These are phyloP conservation scores for Ceratobasidium theobromae DNA, from an alignment of 1,284 basidiomycete species.

Conservation along the genomic window DNA sequence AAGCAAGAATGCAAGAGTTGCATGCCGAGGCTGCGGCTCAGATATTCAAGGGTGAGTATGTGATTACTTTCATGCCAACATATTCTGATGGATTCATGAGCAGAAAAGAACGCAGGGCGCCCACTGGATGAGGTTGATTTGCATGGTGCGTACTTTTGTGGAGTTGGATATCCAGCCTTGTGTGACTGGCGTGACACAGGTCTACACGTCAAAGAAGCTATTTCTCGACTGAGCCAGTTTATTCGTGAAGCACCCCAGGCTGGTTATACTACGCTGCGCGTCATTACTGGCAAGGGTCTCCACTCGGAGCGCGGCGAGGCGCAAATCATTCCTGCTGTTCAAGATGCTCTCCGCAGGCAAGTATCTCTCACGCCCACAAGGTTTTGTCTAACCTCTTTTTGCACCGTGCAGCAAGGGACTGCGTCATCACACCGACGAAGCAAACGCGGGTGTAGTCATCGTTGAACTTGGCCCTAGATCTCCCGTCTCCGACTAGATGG, in stretches of 20 bases:
- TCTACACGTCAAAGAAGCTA: constrained; percentile 89
- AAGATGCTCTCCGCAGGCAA: constrained; percentile 79
- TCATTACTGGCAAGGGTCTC: constrained; percentile 84
- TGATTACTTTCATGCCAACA: neutral
- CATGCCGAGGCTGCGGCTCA: constrained; percentile 85
- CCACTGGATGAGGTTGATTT: constrained; percentile 76
- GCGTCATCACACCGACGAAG: constrained; percentile 73
- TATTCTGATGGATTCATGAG: neutral
- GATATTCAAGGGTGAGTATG: constrained; percentile 73
- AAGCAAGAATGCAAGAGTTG: constrained; percentile 73
- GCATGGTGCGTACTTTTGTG: constrained; percentile 45
- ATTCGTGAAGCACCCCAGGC: constrained; percentile 65
- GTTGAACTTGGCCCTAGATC: constrained; percentile 58
- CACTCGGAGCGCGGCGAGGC: constrained; percentile 79
- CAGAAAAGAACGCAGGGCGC: constrained; percentile 17
- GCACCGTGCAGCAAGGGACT: constrained; percentile 60
- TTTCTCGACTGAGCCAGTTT: constrained; percentile 65
- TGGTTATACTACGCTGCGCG: constrained; percentile 67
- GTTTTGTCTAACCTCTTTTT: neutral
- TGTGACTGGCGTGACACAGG: constrained; percentile 40
- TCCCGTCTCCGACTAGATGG: constrained; percentile 12
- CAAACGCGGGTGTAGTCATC: constrained; percentile 83
- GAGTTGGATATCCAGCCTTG: neutral
- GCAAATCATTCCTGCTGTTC: constrained; percentile 92
- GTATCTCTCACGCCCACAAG: constrained; percentile 35